Evolutionary conservation across 371 early-diverging fungal species (phyloP).

Genomic region (Capillidium rhysosporum): DNA sequence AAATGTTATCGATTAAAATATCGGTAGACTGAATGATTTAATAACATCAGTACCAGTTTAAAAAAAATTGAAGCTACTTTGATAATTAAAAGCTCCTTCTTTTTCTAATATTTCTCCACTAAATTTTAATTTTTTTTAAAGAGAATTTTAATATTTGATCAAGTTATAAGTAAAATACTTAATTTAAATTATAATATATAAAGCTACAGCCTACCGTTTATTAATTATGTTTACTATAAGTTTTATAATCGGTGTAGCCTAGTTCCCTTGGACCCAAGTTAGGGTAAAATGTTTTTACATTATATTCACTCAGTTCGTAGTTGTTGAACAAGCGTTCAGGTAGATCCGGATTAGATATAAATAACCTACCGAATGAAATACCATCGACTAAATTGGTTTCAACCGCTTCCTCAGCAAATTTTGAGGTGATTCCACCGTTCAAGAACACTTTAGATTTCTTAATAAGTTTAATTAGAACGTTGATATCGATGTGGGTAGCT

Average conservation of each 20-base stretch:
- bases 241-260: not conserved
- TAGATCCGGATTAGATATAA: constrained; percentile 11
- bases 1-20: no score
- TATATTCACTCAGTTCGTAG: not conserved
- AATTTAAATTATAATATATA: no score
- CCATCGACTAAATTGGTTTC: constrained; percentile 8
- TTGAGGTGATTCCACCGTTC: constrained; percentile 43
- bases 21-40: no score
- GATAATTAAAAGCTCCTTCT: no score
- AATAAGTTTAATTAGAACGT: constrained; percentile 29
- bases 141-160: no score
- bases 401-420: constrained; percentile 13
- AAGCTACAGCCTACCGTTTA: no score
- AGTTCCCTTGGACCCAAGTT: not conserved
- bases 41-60: no score
- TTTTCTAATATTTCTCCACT: no score
- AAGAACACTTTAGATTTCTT: constrained; percentile 26
- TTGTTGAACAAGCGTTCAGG: constrained; percentile 2
- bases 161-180: no score
- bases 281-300: not conserved
- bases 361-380: constrained; percentile 10
- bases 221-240: no score
- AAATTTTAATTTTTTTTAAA: no score
- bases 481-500: constrained; percentile 17
- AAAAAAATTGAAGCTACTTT: no score